Evolutionary conservation across 352 stramenopile genomes (phyloP).

Genomic region (Globisporangium sylvaticum): DNA sequence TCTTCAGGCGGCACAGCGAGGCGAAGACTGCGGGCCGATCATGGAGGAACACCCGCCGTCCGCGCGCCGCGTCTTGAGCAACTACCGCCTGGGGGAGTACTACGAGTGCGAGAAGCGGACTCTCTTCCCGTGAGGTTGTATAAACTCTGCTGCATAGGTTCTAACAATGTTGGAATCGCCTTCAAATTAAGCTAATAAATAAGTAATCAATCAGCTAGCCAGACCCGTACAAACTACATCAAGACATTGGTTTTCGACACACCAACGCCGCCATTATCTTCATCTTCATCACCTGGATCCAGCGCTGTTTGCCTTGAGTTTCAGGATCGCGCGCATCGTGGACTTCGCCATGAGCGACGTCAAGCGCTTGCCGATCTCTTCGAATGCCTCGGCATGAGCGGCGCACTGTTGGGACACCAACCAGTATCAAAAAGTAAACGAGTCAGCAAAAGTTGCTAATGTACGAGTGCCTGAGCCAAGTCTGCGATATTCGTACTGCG

Average conservation of each 20-base stretch:
- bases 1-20: slow-evolving; percentile 44
- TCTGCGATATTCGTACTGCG: too few species aligned
- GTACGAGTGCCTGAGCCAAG: too few species aligned
- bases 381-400: slow-evolving; percentile 37
- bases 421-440: not conserved
- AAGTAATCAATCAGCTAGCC: not conserved
- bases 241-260: not conserved
- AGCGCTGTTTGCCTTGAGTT: slow-evolving; percentile 31
- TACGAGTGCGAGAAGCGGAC: slow-evolving; percentile 56
- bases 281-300: not conserved
- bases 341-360: slow-evolving; percentile 62
- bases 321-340: slow-evolving; percentile 62
- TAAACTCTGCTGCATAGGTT: not conserved
- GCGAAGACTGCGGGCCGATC: slow-evolving; percentile 50
- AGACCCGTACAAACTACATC: not conserved
- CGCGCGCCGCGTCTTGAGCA: slow-evolving; percentile 37
- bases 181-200: not conserved
- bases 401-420: slow-evolving; percentile 19
- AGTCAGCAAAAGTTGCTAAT: too few species aligned
- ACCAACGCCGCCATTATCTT: not conserved
- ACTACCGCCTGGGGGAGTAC: slow-evolving; percentile 62
- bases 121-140: slow-evolving; percentile 13
- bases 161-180: not conserved
- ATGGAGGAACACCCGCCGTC: slow-evolving; percentile 48
- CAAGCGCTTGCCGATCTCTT: slow-evolving; percentile 38